Percentiles rank a stretch among this genome's conserved stretches.
These are phyloP conservation scores for Phenoliferia sp. DNA, from an alignment of 1,284 basidiomycete genomes.

Conservation along the genomic window DNA sequence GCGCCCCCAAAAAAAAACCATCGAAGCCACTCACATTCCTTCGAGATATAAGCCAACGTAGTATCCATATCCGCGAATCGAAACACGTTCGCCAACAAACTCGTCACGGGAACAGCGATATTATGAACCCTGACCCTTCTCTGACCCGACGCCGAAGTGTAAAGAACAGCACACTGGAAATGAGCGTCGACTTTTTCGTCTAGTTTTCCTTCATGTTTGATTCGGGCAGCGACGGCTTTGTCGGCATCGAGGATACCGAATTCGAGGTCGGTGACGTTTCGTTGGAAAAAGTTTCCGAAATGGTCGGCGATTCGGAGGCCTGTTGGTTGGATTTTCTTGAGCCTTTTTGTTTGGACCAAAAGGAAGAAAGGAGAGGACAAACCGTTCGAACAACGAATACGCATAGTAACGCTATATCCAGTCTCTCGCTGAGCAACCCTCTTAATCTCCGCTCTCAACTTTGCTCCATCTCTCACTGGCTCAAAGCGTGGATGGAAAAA, in stretches of 20 bases:
- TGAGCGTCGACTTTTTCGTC: slow-evolving; percentile 72
- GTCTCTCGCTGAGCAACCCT: slow-evolving; percentile 67
- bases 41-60: slow-evolving; percentile 66
- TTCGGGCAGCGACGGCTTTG: slow-evolving; percentile 64
- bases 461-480: slow-evolving; percentile 60
- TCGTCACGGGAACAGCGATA: slow-evolving; percentile 71
- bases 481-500: slow-evolving; percentile 91
- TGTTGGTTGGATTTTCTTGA: slow-evolving; percentile 37
- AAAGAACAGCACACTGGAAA: slow-evolving; percentile 85
- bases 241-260: slow-evolving; percentile 77
- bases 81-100: slow-evolving; percentile 86
- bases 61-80: slow-evolving; percentile 88
- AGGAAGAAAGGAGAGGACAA: too few relatives aligned
- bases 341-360: background rate
- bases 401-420: slow-evolving; percentile 74
- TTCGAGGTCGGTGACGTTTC: slow-evolving; percentile 69
- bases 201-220: slow-evolving; percentile 60
- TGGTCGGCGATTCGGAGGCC: slow-evolving; percentile 68
- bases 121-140: slow-evolving; percentile 83
- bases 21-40: slow-evolving; percentile 60
- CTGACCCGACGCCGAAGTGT: slow-evolving; percentile 74
- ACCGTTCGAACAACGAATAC: slow-evolving; percentile 85
- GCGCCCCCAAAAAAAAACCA: too few relatives aligned
- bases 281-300: slow-evolving; percentile 77
- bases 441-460: slow-evolving; percentile 67